Evolutionary conservation across 345 rosid species (phyloP), one percentile per base, ranked within the genome.

Genomic region (Citrus unshiu): DNA sequence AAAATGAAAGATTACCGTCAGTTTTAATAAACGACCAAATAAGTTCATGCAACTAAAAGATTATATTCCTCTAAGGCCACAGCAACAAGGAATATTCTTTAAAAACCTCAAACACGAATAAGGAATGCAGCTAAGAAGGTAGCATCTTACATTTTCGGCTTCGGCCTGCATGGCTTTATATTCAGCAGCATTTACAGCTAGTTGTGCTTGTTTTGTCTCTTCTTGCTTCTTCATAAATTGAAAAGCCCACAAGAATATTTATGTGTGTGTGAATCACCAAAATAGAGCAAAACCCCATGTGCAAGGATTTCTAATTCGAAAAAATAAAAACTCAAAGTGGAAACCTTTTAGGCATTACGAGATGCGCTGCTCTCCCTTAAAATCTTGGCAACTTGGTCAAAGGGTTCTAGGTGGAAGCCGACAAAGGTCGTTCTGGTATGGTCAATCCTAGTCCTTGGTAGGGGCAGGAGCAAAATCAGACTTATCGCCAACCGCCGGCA

Each of bases 311-410:
- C 0, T 1, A 39, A 39, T 39, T 39, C 2, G 0, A 34, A 39
- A 39, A 39, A 39, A 39, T 39, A 12, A 46, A 46, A 46, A 46
- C 16, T 12, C 14, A 46, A 46, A 46, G 32, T 59, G 7, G 66
- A 24, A 62, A 91, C 39, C 98, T 91, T 93, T 87, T 96, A 93
- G 57, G 92, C 92, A 80, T 93, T 85, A 68, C 89, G 62, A 27
- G 95, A 92, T 72, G 75, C 74, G 74, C 82, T 84, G 74, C 94
- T 96, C 72, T 91, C 93, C 56, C 77, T 83, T 84, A 94, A 78
- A 49, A 94, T 89, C 81, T 89, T 81, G 8, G 92, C 99, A 5
- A 97, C 98, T 24, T 91, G 90, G 85, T 94, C 98, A 56, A 96
- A 86, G 18, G 99, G 91, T 88, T 90, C 91, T 0, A 97, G 99